These are phyloP conservation scores for Drechmeria coniospora DNA, from an alignment of 2,329 filamentous ascomycete species.

Conservation along the genomic window DNA sequence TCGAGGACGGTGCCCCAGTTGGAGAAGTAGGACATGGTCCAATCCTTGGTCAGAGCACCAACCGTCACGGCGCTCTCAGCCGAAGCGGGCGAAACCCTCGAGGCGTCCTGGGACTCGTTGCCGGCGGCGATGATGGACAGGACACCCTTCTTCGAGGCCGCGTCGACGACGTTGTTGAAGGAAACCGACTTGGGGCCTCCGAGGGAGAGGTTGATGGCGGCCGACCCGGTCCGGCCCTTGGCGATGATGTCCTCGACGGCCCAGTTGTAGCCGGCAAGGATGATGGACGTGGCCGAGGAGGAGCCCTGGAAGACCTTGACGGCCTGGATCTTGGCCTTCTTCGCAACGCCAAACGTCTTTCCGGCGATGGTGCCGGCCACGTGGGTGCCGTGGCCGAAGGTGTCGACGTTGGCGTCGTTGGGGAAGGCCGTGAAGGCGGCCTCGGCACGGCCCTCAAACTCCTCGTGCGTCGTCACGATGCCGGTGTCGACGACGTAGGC, in stretches of 20 bases:
- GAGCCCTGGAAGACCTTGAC: slow-evolving; percentile 28
- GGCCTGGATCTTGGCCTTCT: slow-evolving; percentile 25
- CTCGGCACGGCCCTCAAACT: slow-evolving; percentile 37
- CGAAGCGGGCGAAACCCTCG: slow-evolving; percentile 15
- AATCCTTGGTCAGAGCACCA: slow-evolving; percentile 19
- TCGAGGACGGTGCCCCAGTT: slow-evolving; percentile 35
- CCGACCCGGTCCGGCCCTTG: slow-evolving; percentile 20
- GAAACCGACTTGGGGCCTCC: slow-evolving; percentile 28
- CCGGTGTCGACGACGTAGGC: slow-evolving; percentile 50
- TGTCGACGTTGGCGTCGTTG: slow-evolving; percentile 12
- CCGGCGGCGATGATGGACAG: slow-evolving; percentile 40
- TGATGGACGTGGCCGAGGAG: slow-evolving; percentile 13
- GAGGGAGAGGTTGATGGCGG: slow-evolving; percentile 42
- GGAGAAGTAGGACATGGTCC: slow-evolving; percentile 28
- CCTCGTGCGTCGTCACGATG: slow-evolving; percentile 34
- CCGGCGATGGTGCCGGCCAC: slow-evolving; percentile 21
- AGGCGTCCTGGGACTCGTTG: slow-evolving; percentile 23
- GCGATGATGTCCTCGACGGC: slow-evolving; percentile 28
- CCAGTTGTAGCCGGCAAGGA: slow-evolving; percentile 22
- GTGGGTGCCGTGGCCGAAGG: slow-evolving; percentile 27
- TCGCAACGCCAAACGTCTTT: slow-evolving; percentile 24
- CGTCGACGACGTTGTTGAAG: slow-evolving; percentile 33
- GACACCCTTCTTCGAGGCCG: slow-evolving; percentile 28
- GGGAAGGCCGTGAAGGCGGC: slow-evolving; percentile 11
- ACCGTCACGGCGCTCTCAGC: slow-evolving; percentile 17